Evolutionary conservation across 2,329 filamentous ascomycete genomes (phyloP), one percentile per base, ranked within the genome.

Genomic region (Xylariaceae sp.): DNA sequence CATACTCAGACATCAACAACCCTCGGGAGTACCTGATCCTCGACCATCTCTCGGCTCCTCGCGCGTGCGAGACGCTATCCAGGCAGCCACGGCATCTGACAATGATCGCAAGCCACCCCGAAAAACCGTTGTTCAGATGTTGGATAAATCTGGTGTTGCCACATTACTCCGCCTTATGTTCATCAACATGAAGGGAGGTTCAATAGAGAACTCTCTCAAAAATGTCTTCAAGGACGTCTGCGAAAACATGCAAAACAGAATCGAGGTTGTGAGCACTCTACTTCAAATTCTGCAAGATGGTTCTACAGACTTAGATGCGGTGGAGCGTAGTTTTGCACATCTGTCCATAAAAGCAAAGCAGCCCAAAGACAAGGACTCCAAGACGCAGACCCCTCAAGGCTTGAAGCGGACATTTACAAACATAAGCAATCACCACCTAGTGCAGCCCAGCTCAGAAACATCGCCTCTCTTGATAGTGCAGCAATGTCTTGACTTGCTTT

Each of bases 121-220:
- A 49, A 87, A 88, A 53, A 85, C 89, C 18, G 87, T 95, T 50
- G 88, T 96, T 19, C 94, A 99, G 66, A 96, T 99, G 87, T 81
- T 99, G 30, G 94, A 99, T 69, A 96, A 96, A 71, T 81, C 91
- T 42, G 94, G 95, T 22, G 86, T 99, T 57, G 94, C 95, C 22
- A 97, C 94, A n/a, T 75, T 99, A 32, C 78, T 99, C 39, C 89
- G 95, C n/a, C 80, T 99, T 10, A 96, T 99, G 92, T 99, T 99
- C 67, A 90, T 97, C 61, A 87, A 67, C 39, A 61, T 89, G 42
- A 89, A 96, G 58, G 89, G 92, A 56, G 89, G 89, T 18, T 94
- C 89, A 54, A 86, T 94, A 43, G 89, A 90, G 58, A 83, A 80
- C 54, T 88, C 90, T 52, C 77, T 99, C 46, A 92, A 94, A 65